Percentiles rank a stretch among this genome's conserved stretches.
Evolutionary conservation across 2,329 filamentous ascomycete species (phyloP).

Genomic region (Arthroderma sp.): DNA sequence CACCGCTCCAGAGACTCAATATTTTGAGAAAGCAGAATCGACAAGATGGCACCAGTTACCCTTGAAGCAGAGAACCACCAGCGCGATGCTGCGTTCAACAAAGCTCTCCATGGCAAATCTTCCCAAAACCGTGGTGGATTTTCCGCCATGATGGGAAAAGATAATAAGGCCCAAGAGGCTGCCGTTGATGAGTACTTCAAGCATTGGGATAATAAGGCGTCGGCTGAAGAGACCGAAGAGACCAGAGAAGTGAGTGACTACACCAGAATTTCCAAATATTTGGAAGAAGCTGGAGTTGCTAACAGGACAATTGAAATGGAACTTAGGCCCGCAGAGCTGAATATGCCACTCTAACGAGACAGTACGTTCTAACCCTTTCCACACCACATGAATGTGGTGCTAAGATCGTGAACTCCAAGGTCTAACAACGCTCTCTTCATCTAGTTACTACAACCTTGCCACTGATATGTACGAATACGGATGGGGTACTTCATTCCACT

Average conservation of each 20-base stretch:
- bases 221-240: conserved; percentile 66
- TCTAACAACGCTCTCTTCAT: background rate
- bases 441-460: conserved; percentile 89
- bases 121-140: conserved; percentile 59
- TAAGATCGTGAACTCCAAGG: background rate
- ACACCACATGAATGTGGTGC: background rate
- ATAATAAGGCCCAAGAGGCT: conserved; percentile 61
- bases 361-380: conserved; percentile 46
- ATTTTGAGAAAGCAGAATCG: background rate
- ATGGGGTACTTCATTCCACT: conserved; percentile 94
- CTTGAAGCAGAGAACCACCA: conserved; percentile 73
- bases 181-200: conserved; percentile 90
- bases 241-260: conserved; percentile 53
- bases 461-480: conserved; percentile 95
- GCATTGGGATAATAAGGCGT: conserved; percentile 82
- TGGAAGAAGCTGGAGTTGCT: background rate
- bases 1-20: no score
- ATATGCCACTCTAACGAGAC: conserved; percentile 85
- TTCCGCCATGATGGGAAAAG: conserved; percentile 74
- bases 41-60: conserved; percentile 37
- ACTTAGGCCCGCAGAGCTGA: conserved; percentile 62
- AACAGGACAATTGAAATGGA: background rate
- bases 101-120: conserved; percentile 69
- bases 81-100: conserved; percentile 84
- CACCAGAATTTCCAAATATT: no score